Evolutionary conservation across 2,329 filamentous ascomycete species (phyloP).

Genomic region (Fusarium sp.): DNA sequence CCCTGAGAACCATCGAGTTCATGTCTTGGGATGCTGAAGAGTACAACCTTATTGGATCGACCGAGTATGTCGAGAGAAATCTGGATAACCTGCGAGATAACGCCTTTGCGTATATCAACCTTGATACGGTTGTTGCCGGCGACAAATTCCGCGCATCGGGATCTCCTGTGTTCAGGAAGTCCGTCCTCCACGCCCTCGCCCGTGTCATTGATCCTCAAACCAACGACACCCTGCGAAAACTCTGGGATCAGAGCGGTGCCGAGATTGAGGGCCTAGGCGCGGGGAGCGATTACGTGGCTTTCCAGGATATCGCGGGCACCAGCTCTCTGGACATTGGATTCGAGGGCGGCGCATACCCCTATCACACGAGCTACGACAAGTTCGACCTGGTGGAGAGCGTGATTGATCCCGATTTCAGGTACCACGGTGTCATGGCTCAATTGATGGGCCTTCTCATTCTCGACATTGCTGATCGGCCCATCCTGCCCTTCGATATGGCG

Average conservation of each 20-base stretch:
- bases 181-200: constrained; percentile 78
- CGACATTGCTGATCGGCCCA: constrained; percentile 83
- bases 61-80: constrained; percentile 92
- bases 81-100: constrained; percentile 78
- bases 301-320: constrained; percentile 90
- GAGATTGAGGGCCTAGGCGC: constrained; percentile 77
- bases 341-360: constrained; percentile 73
- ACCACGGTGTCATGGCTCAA: constrained; percentile 84
- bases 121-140: constrained; percentile 85
- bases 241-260: constrained; percentile 77
- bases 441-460: constrained; percentile 85
- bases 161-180: constrained; percentile 81
- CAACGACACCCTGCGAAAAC: constrained; percentile 78
- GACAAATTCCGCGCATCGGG: constrained; percentile 80
- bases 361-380: constrained; percentile 89
- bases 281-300: constrained; percentile 87
- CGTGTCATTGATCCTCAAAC: constrained; percentile 78
- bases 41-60: constrained; percentile 94
- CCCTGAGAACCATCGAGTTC: constrained; percentile 94
- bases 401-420: constrained; percentile 84
- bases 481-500: constrained; percentile 84
- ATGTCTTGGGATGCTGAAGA: constrained; percentile 96
- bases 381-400: constrained; percentile 86
- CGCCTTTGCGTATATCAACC: constrained; percentile 89
- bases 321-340: constrained; percentile 91